Percentiles rank a stretch among this genome's conserved stretches.
Conservation (phyloP, 371 early-diverging fungal genomes). For the Dichotomocladium elegans region DNA sequence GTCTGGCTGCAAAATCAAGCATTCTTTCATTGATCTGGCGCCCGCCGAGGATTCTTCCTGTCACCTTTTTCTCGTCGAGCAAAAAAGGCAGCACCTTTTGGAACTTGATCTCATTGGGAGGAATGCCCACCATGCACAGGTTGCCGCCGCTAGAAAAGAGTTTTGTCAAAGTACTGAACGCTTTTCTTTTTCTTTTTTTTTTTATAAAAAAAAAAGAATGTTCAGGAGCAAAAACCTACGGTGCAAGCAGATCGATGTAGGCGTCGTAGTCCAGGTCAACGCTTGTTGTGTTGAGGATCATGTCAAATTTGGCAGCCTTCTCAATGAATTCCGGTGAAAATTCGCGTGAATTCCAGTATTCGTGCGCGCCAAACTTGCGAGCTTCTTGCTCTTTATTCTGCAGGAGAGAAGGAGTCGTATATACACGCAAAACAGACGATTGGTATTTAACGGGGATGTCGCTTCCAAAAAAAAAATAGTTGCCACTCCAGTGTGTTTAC, state of each 20-base stretch:
- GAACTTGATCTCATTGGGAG: constrained; percentile 26
- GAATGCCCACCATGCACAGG: constrained; percentile 50
- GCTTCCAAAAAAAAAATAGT: constrained; percentile 10
- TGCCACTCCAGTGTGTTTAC: background rate
- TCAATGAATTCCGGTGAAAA: constrained; percentile 23
- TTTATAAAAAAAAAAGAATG: background rate
- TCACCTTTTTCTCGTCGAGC: constrained; percentile 25
- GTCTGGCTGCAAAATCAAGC: constrained; percentile 49
- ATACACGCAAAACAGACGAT: no score
- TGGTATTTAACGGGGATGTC: no score
- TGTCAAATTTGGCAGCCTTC: constrained; percentile 35
- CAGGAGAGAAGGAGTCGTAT: no score
- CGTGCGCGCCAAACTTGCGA: constrained; percentile 62
- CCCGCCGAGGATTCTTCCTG: constrained; percentile 43
- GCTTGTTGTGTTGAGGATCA: constrained; percentile 46
- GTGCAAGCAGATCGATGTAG: constrained; percentile 30
- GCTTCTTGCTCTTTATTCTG: constrained; percentile 62
- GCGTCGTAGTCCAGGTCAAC: constrained; percentile 38
- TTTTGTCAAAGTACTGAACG: constrained; percentile 2
- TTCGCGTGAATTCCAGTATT: constrained; percentile 42
- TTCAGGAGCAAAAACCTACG: no score
- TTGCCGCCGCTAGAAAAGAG: constrained; percentile 39
- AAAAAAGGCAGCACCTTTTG: constrained; percentile 23
- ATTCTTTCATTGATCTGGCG: constrained; percentile 36
- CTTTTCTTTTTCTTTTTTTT: background rate